These are phyloP conservation scores for Phoenix roebelenii DNA, from an alignment of 176 grass and related monocot genomes.

Conservation along the genomic window DNA sequence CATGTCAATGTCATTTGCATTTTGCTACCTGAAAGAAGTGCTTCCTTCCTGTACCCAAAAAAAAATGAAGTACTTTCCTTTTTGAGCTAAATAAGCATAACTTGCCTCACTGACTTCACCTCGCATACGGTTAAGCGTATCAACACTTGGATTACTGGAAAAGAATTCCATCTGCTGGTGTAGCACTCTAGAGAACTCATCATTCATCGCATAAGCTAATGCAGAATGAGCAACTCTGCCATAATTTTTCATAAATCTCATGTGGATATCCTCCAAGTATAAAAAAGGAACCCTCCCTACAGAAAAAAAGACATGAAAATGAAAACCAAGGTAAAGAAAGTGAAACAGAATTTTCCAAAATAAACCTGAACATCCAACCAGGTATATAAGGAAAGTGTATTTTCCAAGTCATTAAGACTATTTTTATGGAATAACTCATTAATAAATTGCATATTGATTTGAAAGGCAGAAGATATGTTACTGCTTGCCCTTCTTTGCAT, in stretches of 20 bases:
- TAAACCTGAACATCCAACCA: neutral
- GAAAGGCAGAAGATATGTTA: too few relatives aligned
- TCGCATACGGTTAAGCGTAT: slow-evolving; percentile 68
- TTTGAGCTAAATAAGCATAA: neutral
- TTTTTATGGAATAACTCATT: too few relatives aligned
- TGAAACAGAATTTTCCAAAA: neutral
- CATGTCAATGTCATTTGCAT: too few relatives aligned
- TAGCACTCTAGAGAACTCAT: slow-evolving; percentile 88
- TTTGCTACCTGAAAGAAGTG: neutral
- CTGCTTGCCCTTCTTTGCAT: too few relatives aligned
- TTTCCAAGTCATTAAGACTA: too few relatives aligned
- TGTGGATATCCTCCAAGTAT: slow-evolving; percentile 94
- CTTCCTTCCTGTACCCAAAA: neutral
- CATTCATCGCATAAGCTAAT: slow-evolving; percentile 90
- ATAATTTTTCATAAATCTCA: slow-evolving; percentile 98
- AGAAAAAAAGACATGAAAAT: neutral
- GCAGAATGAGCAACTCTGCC: slow-evolving; percentile 51
- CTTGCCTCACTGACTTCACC: slow-evolving; percentile 84
- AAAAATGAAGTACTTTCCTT: too few relatives aligned
- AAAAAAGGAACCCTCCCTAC: slow-evolving; percentile 82
- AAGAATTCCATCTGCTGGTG: slow-evolving; percentile 99
- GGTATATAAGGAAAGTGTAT: too few relatives aligned
- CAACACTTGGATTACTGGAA: slow-evolving; percentile 77
- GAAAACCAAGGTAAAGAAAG: neutral
- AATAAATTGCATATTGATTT: too few relatives aligned